phyloP scores from a whole-genome alignment of 257 asterid genomes.

The Voacanga thouarsii region DNA sequence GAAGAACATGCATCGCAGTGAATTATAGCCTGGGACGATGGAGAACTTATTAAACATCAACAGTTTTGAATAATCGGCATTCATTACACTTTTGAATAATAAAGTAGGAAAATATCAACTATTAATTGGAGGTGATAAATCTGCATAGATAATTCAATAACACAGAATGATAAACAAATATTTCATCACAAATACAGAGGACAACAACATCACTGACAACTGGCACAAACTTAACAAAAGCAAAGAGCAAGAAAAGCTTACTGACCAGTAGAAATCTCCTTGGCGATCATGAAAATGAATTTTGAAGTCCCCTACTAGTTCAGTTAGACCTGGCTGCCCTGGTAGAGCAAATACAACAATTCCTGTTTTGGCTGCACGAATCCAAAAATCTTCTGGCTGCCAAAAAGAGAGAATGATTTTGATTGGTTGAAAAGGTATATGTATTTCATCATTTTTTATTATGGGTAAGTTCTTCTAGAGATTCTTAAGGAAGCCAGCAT shows the following conservation, averaged over 20 bases:
- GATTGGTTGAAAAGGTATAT: neutral
- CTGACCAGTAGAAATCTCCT: slow-evolving; percentile 96
- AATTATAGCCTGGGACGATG: neutral
- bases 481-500: neutral
- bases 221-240: slow-evolving; percentile 7
- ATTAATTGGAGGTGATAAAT: neutral
- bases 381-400: slow-evolving; percentile 98
- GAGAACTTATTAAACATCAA: neutral
- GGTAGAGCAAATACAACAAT: slow-evolving; percentile 91
- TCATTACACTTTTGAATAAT: neutral
- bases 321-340: slow-evolving; percentile 92
- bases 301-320: slow-evolving; percentile 89
- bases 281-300: slow-evolving; percentile 90
- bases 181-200: too few relatives aligned
- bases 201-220: neutral
- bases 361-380: slow-evolving; percentile 82
- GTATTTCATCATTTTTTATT: neutral
- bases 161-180: neutral
- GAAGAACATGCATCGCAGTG: neutral
- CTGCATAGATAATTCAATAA: neutral
- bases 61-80: neutral
- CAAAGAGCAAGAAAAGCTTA: slow-evolving; percentile 18
- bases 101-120: neutral
- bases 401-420: slow-evolving; percentile 15
- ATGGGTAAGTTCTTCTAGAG: neutral